Evolutionary conservation across 2,329 filamentous ascomycete genomes (phyloP), one percentile per base, ranked within the genome.

Genomic region (Sporothrix variecibatus): DNA sequence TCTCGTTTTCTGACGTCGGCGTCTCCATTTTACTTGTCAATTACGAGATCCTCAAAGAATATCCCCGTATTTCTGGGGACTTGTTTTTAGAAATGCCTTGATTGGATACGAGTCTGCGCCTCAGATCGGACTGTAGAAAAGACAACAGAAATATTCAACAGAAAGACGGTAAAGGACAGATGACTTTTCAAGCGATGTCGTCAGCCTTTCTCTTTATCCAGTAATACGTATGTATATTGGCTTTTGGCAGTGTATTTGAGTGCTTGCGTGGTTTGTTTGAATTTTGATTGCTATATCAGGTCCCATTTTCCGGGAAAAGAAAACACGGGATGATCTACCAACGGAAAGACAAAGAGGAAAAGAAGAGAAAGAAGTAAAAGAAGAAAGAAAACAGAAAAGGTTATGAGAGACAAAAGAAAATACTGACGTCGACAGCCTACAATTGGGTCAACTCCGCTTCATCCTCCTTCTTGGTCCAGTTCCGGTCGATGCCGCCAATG

Each of bases 401-500:
- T 26, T 26, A 20, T 15, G 34, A 62, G 26, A 60, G 11, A 8
- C 0, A 1, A 34, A n/a, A 62, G 7, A 38, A 38, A 38, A n/a
- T 15, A 49, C 5, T 20, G 46, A 15, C 46, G 12, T 49, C 46
- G 11, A 17, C n/a, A 1, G 15, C 1, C 62, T 65, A 43, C 23
- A 46, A 17, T 34, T 43, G 9, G 5, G 28, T 71, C 51, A 71
- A 46, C 15, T 71, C 69, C 2, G 53, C 31, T 2, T 56, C 34
- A 38, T 49, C 71, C 26, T 51, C 60, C 9, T 40, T 26, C 20
- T 40, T 51, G 49, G 34, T 51, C 51, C 64, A 68, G 4, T 26
- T 31, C 23, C 62, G 23, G n/a, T 68, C 72, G 8, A 58, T 9
- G 8, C 49, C 34, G 26, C 72, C 67, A 43, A 73, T 73, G 1